Evolutionary conservation across 2,329 filamentous ascomycete genomes (phyloP), one percentile per base, ranked within the genome.

Genomic region (Clonostachys solani): DNA sequence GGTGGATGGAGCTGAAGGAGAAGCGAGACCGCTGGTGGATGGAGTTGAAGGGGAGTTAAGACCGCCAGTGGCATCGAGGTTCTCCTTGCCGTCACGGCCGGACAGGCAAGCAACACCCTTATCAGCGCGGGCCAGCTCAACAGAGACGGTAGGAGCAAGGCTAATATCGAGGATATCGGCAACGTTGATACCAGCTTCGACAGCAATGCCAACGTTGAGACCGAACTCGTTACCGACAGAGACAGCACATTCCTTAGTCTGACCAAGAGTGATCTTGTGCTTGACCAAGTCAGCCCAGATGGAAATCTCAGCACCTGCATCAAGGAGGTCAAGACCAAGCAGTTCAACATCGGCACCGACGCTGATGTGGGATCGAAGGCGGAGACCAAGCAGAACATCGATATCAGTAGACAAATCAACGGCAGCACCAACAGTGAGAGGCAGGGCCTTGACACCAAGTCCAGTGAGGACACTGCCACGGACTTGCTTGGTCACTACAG

Each of bases 221-320:
- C 51, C 52, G 42, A 56, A 55, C 16, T 52, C 44, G 35, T 55
- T 54, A 7, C 47, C 40, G 7, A 54, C 45, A 12, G 56, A 54
- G 18, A 74, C 53, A 19, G 58, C 63, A 55, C 72, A 74, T 42
- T 53, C 45, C 12, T 61, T 57, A 5, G 62, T 64, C 35, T 54
- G 57, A 43, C 67, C 64, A 46, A 74, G 63, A 46, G 64, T 58
- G 50, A 67, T 65, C 48, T 71, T 67, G 59, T 81, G 77, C 54
- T 81, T 73, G n/a, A 78, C 68, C 7, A 83, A 58, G 61, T 81
- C 74, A 48, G 72, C 70, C 56, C 68, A 80, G 40, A 80, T 61
- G 41, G 65, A 66, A 13, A 73, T 50, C 53, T 71, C 68, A 34
- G 73, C 67, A 53, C 68, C 71, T 17, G 73, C 65, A 37, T 66